Evolutionary conservation across 768 basidiomycete genomes (phyloP).

Genomic region (Daedaleopsis sinensis): DNA sequence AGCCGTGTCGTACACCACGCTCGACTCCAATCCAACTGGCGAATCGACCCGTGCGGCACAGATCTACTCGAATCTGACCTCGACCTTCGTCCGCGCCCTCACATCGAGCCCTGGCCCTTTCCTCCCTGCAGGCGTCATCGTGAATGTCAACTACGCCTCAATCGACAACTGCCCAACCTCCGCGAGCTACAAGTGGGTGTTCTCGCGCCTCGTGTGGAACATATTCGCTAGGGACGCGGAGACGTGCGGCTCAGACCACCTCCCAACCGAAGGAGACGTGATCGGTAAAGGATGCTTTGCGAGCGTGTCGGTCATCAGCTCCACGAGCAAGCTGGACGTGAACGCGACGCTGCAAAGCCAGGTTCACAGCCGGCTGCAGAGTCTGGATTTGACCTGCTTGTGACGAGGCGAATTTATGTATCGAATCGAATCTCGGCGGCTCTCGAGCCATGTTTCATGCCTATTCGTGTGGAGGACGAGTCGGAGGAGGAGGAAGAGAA

Average conservation of each 20-base stretch:
- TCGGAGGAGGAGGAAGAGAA: too few species aligned
- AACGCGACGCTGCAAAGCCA: constrained; percentile 32
- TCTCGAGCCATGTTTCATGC: too few species aligned
- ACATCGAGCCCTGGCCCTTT: constrained; percentile 23
- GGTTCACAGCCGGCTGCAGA: constrained; percentile 28
- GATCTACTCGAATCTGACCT: constrained; percentile 47
- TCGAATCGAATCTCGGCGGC: too few species aligned
- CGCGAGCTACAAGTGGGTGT: constrained; percentile 33
- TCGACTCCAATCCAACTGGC: constrained; percentile 38
- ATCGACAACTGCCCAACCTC: constrained; percentile 30
- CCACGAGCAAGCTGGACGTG: constrained; percentile 37
- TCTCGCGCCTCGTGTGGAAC: constrained; percentile 34
- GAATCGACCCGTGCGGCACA: constrained; percentile 40
- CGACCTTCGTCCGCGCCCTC: constrained; percentile 39
- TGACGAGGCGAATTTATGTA: background rate
- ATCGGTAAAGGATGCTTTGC: constrained; percentile 33
- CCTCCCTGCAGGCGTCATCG: constrained; percentile 34
- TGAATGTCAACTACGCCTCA: constrained; percentile 42
- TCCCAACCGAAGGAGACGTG: constrained; percentile 35
- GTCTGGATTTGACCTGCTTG: constrained; percentile 17
- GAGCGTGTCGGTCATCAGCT: constrained; percentile 41
- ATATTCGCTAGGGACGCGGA: constrained; percentile 31
- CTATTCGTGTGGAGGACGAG: too few species aligned
- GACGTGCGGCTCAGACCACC: constrained; percentile 35
- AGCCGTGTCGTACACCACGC: constrained; percentile 54